These are phyloP conservation scores for Begonia masoniana DNA, from an alignment of 306 rosid species.

Conservation along the genomic window DNA sequence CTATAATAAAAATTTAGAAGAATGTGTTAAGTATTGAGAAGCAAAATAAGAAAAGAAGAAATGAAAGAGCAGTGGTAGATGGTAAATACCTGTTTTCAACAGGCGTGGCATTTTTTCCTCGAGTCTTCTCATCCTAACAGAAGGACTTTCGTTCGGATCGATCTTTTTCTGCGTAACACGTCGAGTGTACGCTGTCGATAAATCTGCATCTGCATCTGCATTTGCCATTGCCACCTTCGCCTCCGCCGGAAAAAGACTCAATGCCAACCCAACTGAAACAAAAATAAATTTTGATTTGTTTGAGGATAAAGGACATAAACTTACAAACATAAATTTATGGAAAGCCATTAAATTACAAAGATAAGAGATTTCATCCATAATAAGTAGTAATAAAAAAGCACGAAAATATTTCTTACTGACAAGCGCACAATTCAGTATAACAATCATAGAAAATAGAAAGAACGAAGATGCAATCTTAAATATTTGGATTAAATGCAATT, in stretches of 20 bases:
- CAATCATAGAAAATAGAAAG: too few relatives aligned
- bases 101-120: constrained; percentile 47
- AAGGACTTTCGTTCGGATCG: constrained; percentile 67
- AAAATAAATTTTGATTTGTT: neutral
- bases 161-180: constrained; percentile 48
- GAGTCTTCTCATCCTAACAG: constrained; percentile 42
- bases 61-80: too few relatives aligned
- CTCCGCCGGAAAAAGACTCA: constrained; percentile 62
- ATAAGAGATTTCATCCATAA: too few relatives aligned
- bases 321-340: neutral
- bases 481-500: too few relatives aligned
- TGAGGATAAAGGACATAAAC: constrained; percentile 11
- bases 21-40: too few relatives aligned
- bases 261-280: constrained; percentile 71
- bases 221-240: constrained; percentile 70
- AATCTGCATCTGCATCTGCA: constrained; percentile 58
- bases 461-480: too few relatives aligned
- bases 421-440: too few relatives aligned
- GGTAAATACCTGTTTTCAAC: constrained; percentile 55
- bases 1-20: too few relatives aligned
- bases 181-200: constrained; percentile 14
- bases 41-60: too few relatives aligned
- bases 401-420: too few relatives aligned
- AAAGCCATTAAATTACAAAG: too few relatives aligned
- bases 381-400: too few relatives aligned